Conservation (phyloP, 768 basidiomycete genomes). For the Roridomyces roridus region DNA sequence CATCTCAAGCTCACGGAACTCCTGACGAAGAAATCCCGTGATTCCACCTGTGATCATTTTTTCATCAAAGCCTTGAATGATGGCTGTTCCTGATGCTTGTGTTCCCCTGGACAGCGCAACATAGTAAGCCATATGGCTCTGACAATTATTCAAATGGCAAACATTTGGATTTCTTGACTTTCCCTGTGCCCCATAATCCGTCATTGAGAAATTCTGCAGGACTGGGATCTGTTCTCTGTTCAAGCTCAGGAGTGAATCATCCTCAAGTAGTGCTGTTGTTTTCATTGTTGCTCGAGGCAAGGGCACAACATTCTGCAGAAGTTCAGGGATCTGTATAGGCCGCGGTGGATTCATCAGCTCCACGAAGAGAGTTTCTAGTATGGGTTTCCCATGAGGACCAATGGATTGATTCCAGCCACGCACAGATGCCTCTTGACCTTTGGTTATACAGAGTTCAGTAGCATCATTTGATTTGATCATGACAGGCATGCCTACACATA, state of each 20-base stretch:
- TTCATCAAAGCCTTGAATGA: slow-evolving; percentile 33
- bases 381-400: neutral
- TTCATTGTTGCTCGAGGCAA: slow-evolving; percentile 4
- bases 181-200: neutral
- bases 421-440: slow-evolving; percentile 37
- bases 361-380: slow-evolving; percentile 21
- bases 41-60: slow-evolving; percentile 31
- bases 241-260: neutral
- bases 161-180: neutral
- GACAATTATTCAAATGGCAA: slow-evolving; percentile 26
- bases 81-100: slow-evolving; percentile 27
- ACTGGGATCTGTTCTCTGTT: neutral
- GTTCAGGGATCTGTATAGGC: slow-evolving; percentile 27
- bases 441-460: slow-evolving; percentile 35
- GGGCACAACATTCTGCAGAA: slow-evolving; percentile 40
- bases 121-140: slow-evolving; percentile 35
- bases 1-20: slow-evolving; percentile 40
- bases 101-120: slow-evolving; percentile 36
- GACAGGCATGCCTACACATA: slow-evolving; percentile 39
- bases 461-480: neutral
- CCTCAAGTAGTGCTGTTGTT: slow-evolving; percentile 7
- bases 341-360: slow-evolving; percentile 30
- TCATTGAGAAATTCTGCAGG: neutral
- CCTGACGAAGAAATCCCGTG: slow-evolving; percentile 36
- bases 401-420: slow-evolving; percentile 28